Evolutionary conservation across 805 yeast genomes (phyloP).

Genomic region (Ogataea populi-albae): DNA sequence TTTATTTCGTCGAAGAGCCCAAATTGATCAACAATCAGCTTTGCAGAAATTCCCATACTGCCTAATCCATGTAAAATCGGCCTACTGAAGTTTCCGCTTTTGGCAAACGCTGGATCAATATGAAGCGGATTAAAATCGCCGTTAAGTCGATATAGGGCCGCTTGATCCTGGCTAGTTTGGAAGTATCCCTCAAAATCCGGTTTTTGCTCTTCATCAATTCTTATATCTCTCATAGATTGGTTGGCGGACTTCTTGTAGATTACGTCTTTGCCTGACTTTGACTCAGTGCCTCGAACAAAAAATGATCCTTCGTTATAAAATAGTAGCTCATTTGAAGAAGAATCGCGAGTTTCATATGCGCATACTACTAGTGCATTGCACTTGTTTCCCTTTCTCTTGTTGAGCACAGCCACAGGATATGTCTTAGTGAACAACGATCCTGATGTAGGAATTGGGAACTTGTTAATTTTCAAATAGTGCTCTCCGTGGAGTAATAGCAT

Average conservation of each 20-base stretch:
- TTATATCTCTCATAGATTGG: slow-evolving; percentile 42
- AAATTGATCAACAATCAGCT: slow-evolving; percentile 71
- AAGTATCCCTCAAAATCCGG: slow-evolving; percentile 68
- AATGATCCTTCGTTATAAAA: slow-evolving; percentile 82
- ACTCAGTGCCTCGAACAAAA: slow-evolving; percentile 75
- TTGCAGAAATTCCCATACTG: slow-evolving; percentile 77
- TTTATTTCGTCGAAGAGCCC: slow-evolving; percentile 84
- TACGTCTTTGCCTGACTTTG: slow-evolving; percentile 49
- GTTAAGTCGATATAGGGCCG: slow-evolving; percentile 84
- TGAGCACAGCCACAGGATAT: slow-evolving; percentile 68
- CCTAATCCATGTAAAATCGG: slow-evolving; percentile 96
- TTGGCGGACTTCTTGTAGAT: slow-evolving; percentile 33
- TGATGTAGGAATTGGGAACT: slow-evolving; percentile 75
- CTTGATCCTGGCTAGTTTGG: slow-evolving; percentile 67
- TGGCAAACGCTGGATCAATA: slow-evolving; percentile 88
- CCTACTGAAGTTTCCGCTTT: slow-evolving; percentile 75
- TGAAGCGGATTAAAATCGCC: slow-evolving; percentile 96
- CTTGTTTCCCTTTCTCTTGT: slow-evolving; percentile 54
- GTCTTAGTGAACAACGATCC: slow-evolving; percentile 61
- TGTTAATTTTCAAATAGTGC: slow-evolving; percentile 76
- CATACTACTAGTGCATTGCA: slow-evolving; percentile 78
- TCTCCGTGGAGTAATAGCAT: slow-evolving; percentile 92
- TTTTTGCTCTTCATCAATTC: slow-evolving; percentile 40
- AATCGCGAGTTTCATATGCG: slow-evolving; percentile 68
- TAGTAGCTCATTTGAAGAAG: slow-evolving; percentile 60